Percentiles rank a stretch among this genome's conserved stretches.
Evolutionary conservation across 75 land plant genomes (phyloP).

Genomic region (Adiantum capillusveneris): DNA sequence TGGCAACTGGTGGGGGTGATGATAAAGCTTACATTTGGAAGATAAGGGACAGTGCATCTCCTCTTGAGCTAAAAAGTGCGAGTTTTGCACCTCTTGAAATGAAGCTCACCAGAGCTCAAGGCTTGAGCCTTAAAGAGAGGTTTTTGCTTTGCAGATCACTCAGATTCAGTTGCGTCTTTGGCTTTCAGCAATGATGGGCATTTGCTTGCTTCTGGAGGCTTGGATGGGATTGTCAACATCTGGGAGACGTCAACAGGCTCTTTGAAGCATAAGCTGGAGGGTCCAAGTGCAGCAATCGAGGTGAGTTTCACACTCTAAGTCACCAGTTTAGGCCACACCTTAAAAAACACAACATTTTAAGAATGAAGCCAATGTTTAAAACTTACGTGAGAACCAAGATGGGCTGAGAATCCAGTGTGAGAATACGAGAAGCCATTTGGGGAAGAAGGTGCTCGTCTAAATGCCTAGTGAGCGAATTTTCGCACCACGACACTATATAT

Average conservation of each 20-base stretch:
- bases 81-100: too few species aligned
- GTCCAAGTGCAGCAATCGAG: constrained; percentile 78
- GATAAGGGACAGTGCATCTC: constrained; percentile 47
- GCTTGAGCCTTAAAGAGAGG: not conserved
- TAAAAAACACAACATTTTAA: too few species aligned
- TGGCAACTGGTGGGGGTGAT: constrained; percentile 94
- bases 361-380: too few species aligned
- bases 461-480: too few species aligned
- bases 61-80: constrained; percentile 56
- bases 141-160: constrained; percentile 47
- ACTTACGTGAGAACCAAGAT: too few species aligned
- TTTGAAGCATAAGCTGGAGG: constrained; percentile 60
- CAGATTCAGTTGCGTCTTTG: constrained; percentile 60
- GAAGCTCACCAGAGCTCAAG: too few species aligned
- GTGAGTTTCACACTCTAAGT: too few species aligned
- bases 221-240: constrained; percentile 70
- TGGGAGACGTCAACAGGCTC: constrained; percentile 61
- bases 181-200: constrained; percentile 81
- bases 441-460: too few species aligned
- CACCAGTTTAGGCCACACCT: too few species aligned
- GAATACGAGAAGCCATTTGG: too few species aligned
- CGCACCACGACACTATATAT: too few species aligned
- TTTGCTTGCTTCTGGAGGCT: constrained; percentile 80
- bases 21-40: constrained; percentile 77
- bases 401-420: too few species aligned